A percentile compares a stretch with the other conserved stretches of the same genome.
phyloP scores from a whole-genome alignment of 2,329 filamentous ascomycete genomes.

The Epichloe gansuensis region DNA sequence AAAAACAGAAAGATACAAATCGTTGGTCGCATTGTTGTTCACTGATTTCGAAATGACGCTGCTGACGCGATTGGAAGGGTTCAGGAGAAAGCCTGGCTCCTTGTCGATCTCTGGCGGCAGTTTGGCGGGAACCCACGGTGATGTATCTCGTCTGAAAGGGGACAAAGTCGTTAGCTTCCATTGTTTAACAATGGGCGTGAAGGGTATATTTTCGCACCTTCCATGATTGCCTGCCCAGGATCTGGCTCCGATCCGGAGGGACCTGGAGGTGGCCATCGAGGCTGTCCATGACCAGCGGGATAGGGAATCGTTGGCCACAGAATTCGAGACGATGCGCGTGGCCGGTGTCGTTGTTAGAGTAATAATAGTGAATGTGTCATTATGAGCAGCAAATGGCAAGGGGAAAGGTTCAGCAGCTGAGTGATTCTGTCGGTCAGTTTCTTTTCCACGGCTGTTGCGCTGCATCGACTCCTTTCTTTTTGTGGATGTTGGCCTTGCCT shows the following conservation, averaged over 20 bases:
- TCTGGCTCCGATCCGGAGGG: constrained; percentile 38
- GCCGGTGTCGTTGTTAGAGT: background rate
- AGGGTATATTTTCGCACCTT: constrained; percentile 29
- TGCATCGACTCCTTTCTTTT: constrained; percentile 2
- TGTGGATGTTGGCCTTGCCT: background rate
- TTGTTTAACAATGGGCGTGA: background rate
- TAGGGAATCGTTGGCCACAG: constrained; percentile 1
- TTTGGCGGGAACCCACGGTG: constrained; percentile 33
- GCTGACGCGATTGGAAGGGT: constrained; percentile 26
- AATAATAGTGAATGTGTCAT: background rate
- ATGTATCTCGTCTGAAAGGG: constrained; percentile 43
- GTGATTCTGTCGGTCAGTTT: background rate
- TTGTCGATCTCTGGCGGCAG: constrained; percentile 22
- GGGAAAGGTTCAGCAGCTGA: background rate
- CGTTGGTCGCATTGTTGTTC: constrained; percentile 25
- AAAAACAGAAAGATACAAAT: constrained; percentile 40
- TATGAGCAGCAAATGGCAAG: background rate
- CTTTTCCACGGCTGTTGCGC: background rate
- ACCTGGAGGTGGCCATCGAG: constrained; percentile 36
- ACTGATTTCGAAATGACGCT: constrained; percentile 25
- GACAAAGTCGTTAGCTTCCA: constrained; percentile 7
- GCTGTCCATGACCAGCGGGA: constrained; percentile 21
- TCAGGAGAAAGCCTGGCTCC: constrained; percentile 27
- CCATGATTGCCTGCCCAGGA: constrained; percentile 39
- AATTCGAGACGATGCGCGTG: background rate